Conservation (phyloP, 73 alveolate species). For the Uronychia setigera region DNA sequence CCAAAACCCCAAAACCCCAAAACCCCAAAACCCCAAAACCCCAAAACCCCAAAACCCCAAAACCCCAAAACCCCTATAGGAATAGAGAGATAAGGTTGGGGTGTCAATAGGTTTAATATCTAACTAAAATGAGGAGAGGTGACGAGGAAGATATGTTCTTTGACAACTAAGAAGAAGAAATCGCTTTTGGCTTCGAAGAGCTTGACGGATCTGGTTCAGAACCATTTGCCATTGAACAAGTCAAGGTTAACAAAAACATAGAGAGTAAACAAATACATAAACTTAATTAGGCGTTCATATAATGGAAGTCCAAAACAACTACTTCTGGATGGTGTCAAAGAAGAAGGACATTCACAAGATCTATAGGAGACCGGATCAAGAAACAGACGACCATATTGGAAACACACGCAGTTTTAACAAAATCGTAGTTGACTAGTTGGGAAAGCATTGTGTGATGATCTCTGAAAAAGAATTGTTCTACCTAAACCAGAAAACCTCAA, state of each 20-base stretch:
- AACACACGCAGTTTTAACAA: background rate
- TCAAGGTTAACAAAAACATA: background rate
- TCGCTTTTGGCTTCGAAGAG: constrained; percentile 4
- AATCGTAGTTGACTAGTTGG: constrained; percentile 6
- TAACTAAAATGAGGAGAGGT: too few relatives aligned
- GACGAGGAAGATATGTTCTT: background rate
- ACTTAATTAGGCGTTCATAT: background rate
- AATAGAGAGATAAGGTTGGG: too few relatives aligned
- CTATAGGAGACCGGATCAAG: background rate
- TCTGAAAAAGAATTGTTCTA: background rate
- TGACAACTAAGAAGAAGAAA: constrained; percentile 19
- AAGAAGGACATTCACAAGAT: constrained; percentile 7
- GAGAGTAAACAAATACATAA: background rate
- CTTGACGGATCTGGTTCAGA: constrained; percentile 3
- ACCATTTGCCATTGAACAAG: background rate
- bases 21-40: too few relatives aligned
- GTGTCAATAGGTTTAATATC: too few relatives aligned
- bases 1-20: too few relatives aligned
- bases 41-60: too few relatives aligned
- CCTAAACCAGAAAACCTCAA: background rate
- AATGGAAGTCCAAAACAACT: constrained; percentile 8
- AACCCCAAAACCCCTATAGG: too few relatives aligned
- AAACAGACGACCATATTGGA: background rate
- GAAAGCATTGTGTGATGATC: constrained; percentile 18
- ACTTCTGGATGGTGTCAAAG: constrained; percentile 19